Evolutionary conservation across 352 stramenopile genomes (phyloP).

Genomic region (Globisporangium middletonii): DNA sequence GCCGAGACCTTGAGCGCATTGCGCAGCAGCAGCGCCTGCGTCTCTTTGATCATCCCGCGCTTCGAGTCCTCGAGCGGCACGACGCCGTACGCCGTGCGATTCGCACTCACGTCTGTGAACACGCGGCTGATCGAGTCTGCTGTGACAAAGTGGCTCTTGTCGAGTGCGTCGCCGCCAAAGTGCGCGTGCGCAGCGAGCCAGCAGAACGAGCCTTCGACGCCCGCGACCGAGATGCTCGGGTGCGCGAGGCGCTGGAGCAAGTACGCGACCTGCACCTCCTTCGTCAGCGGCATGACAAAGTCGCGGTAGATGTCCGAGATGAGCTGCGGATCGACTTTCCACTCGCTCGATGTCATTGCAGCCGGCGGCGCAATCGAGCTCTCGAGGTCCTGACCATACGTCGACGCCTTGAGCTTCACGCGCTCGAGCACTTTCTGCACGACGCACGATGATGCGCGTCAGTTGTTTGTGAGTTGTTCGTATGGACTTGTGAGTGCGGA

Average conservation of each 20-base stretch:
- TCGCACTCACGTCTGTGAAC: constrained; percentile 74
- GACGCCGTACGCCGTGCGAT: constrained; percentile 79
- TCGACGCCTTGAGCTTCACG: constrained; percentile 95
- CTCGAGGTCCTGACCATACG: constrained; percentile 91
- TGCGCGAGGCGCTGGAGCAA: constrained; percentile 80
- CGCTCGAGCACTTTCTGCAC: constrained; percentile 83
- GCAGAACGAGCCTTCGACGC: constrained; percentile 67
- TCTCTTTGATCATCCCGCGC: constrained; percentile 84
- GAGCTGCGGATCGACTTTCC: constrained; percentile 94
- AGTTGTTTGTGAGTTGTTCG: neutral
- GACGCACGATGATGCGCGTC: neutral
- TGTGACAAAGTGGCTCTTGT: constrained; percentile 46
- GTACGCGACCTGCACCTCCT: constrained; percentile 96
- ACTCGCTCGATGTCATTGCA: constrained; percentile 27
- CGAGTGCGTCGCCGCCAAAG: constrained; percentile 44
- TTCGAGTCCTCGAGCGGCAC: constrained; percentile 85
- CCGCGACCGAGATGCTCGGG: constrained; percentile 64
- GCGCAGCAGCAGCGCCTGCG: constrained; percentile 61
- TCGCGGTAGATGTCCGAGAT: constrained; percentile 97
- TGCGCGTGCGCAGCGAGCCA: constrained; percentile 66
- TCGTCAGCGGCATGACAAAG: constrained; percentile 98
- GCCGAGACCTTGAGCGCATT: constrained; percentile 75
- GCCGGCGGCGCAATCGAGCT: constrained; percentile 20
- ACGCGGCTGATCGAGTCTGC: constrained; percentile 65
- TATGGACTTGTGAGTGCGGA: neutral